A percentile compares a stretch with the other conserved stretches of the same genome.
Evolutionary conservation across 148 eudicot species (phyloP).

Genomic region (Oxyria digyna): DNA sequence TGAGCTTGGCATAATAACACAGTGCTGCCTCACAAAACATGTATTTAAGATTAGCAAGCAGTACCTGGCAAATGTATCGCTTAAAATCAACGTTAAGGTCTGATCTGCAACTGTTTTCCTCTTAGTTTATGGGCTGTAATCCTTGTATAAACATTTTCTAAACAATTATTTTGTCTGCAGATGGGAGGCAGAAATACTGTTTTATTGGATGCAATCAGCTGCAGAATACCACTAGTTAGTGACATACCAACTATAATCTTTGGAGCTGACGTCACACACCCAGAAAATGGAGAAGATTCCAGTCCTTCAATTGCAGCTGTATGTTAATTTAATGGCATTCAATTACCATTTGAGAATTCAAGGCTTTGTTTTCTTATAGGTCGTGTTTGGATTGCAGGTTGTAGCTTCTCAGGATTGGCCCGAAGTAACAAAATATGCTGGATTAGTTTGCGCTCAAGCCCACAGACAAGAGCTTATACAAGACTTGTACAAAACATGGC

Average conservation of each 20-base stretch:
- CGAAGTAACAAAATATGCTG: conserved; percentile 74
- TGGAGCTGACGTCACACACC: conserved; percentile 94
- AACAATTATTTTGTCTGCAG: conserved; percentile 17
- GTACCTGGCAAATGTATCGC: conserved; percentile 72
- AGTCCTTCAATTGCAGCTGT: conserved; percentile 88
- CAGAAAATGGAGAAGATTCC: conserved; percentile 56
- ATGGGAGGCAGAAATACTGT: conserved; percentile 79
- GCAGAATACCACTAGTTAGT: conserved; percentile 61
- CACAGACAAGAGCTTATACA: conserved; percentile 69
- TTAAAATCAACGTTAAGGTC: conserved; percentile 52
- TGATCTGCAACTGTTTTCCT: background rate
- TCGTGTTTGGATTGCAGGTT: conserved; percentile 24
- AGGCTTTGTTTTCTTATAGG: background rate
- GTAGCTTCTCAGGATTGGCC: conserved; percentile 88
- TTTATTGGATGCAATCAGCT: conserved; percentile 58
- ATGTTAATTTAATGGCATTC: conserved; percentile 6
- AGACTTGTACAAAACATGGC: conserved; percentile 72
- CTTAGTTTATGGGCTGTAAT: background rate
- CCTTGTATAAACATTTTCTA: background rate
- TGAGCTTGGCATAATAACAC: conserved; percentile 68
- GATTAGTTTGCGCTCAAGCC: conserved; percentile 64
- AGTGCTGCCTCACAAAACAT: conserved; percentile 58
- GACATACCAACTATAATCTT: conserved; percentile 72
- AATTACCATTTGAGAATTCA: background rate
- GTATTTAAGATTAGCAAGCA: conserved; percentile 62